Evolutionary conservation across 148 eudicot species (phyloP), one percentile per base, ranked within the genome.

Genomic region (Rhododendron vialii): DNA sequence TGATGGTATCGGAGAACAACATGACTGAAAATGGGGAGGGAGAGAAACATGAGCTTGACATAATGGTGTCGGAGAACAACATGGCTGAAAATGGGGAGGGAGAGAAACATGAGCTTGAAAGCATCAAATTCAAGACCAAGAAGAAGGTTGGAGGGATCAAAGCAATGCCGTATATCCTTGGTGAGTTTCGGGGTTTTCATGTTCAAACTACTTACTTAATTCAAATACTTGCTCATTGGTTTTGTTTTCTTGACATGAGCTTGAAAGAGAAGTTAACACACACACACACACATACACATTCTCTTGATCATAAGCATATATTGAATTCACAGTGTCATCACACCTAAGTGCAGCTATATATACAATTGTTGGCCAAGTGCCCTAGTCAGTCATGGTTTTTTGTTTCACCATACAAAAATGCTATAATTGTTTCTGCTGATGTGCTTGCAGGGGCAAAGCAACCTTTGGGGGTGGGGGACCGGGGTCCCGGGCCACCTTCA

Each of bases 131-230:
- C 78, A n/a, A 82, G 85, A 83, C 26, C 24, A 86, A 82, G 80
- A 89, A 67, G 83, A 65, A 86, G 88, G 90, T 85, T 13, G 98
- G 98, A 7, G 98, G 98, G n/a, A 87, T 95, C 45, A 89, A 83
- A 90, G 92, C 96, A 43, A 91, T 95, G 96, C 98, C 98, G 14
- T 95, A 94, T 88, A 95, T 95, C 74, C 93, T 95, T 26, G 93
- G 98, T 93, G 61, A 90, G 94, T 83, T 83, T 18, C 3, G 28
- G 35, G 30, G 17, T 75, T 41, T 51, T 28, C 18, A 35, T 48
- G n/a, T 78, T 77, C 47, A 10, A 67, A 67, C 3, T 36, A 0
- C 30, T 30, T 67, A 67, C 74, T 26, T 7, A 10, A 26, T 26
- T 26, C 35, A 3, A 9, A 67, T 26, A 67, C 28, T 22, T 61